Evolutionary conservation across 2,329 filamentous ascomycete genomes (phyloP).

Genomic region (Macrophomina tecta): DNA sequence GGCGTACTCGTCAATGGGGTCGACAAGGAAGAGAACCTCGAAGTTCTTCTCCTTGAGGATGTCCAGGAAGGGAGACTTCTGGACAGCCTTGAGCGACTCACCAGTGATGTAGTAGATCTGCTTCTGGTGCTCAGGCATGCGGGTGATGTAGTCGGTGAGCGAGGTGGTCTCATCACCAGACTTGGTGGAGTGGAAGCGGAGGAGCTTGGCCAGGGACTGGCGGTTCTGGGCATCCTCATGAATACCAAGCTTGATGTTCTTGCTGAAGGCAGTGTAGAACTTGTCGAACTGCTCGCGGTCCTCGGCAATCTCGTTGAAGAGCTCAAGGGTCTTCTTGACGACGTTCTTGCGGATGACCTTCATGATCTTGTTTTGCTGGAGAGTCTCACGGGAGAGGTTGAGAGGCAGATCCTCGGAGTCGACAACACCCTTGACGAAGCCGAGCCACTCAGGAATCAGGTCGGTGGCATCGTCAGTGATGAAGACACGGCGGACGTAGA

Average conservation of each 20-base stretch:
- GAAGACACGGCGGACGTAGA: constrained; percentile 99
- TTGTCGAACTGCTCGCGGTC: constrained; percentile 99
- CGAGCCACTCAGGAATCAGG: constrained; percentile 98
- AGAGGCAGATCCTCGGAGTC: constrained; percentile 99
- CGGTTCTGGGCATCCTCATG: constrained; percentile 99
- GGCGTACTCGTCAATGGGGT: constrained; percentile 99
- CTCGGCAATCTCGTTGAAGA: constrained; percentile 98
- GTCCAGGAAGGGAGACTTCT: constrained; percentile 98
- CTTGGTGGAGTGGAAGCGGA: constrained; percentile 99
- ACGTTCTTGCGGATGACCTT: constrained; percentile 99
- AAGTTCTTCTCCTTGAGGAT: constrained; percentile 99
- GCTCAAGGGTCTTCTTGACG: constrained; percentile 99
- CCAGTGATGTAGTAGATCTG: constrained; percentile 99
- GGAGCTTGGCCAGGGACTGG: constrained; percentile 88
- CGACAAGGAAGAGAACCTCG: constrained; percentile 98
- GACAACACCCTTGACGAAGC: constrained; percentile 99
- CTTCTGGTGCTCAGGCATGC: constrained; percentile 99
- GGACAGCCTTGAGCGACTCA: constrained; percentile 97
- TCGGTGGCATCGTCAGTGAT: constrained; percentile 99
- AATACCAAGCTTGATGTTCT: constrained; percentile 99
- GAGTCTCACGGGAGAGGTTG: constrained; percentile 99
- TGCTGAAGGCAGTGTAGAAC: constrained; percentile 99
- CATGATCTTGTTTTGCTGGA: constrained; percentile 99
- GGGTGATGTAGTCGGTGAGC: constrained; percentile 95
- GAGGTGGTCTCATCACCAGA: constrained; percentile 95